Base-by-base conservation (phyloP, 345 rosid species). In the Sisymbrium irio region DNA sequence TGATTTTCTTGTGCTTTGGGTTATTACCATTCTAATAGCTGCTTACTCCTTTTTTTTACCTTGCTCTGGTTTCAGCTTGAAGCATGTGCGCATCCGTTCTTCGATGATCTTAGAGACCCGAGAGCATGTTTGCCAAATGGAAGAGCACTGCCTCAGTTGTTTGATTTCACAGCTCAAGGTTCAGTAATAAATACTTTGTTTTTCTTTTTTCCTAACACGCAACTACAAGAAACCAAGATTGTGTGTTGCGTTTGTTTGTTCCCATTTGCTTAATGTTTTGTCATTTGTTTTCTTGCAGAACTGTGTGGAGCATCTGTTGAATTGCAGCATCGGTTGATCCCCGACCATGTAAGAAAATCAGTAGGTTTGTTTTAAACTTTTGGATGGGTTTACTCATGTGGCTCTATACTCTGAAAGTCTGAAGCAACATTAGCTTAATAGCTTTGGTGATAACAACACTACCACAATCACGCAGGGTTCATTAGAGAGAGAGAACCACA, bases 41-140 rank as follows among this genome's bases (percentile, higher is more conserved):
- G 30, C 33, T 46, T 19, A 44, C 58, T 71, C 44, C 8, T 12
- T 60, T 15, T 13, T 10, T 7, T 46, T 9, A 17, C 27, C 13
- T 53, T 22, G 60, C 47, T 55, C 7, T 50, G 12, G n/a, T 45
- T 67, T 79, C 86, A 93, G 98, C 67, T 93, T 85, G 97, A 90
- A 80, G 98, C 96, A 53, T 93, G 98, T 71, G 92, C 96, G 7
- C 98, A 93, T 67, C 92, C 97, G 1, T 93, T 93, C 86, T 93
- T 93, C 40, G 86, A 93, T 79, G 88, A 82, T 73, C 65, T 93
- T 73, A 82, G 98, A 79, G 83, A 87, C 55, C 93, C 97, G 37
- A 82, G 78, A 74, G 85, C 87, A 20, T 78, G 88, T 72, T 86
- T 93, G 80, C 97, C 97, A 37, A 89, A 85, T n/a, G 98, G 96